A percentile compares a stretch with the other conserved stretches of the same genome.
Evolutionary conservation across 78 protist genomes (phyloP).

Genomic region (Kipferlia bialata): DNA sequence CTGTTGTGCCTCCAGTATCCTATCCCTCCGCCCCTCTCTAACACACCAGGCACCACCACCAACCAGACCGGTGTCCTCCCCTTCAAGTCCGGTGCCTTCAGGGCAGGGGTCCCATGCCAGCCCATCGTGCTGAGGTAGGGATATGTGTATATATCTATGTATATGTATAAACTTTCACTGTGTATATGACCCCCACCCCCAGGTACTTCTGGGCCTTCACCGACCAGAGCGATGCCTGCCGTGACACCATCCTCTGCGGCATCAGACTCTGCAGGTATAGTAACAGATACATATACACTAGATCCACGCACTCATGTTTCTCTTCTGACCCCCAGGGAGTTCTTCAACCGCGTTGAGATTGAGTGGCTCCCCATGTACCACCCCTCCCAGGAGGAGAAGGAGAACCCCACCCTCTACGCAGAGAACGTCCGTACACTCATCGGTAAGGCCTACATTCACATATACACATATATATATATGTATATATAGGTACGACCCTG

Average conservation of each 20-base stretch:
- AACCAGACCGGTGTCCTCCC: constrained; percentile 13
- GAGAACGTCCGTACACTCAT: constrained; percentile 15
- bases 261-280: too few relatives aligned
- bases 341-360: constrained; percentile 2
- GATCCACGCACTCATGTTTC: too few relatives aligned
- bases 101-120: constrained; percentile 35
- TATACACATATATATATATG: too few relatives aligned
- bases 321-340: not conserved
- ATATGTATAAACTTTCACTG: not conserved
- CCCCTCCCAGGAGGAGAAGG: constrained; percentile 5
- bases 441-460: not conserved
- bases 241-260: too few relatives aligned
- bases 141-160: constrained; percentile 8
- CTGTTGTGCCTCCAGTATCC: too few relatives aligned
- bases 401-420: constrained; percentile 2
- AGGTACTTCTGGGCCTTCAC: too few relatives aligned
- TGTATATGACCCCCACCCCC: not conserved
- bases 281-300: too few relatives aligned
- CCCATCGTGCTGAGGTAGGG: constrained; percentile 32
- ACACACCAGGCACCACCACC: constrained; percentile 21
- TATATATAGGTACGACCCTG: too few relatives aligned
- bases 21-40: too few relatives aligned
- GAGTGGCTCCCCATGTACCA: constrained; percentile 1
- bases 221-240: too few relatives aligned
- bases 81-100: constrained; percentile 41